phyloP scores from a whole-genome alignment of 129 eudicot genomes.

The Dittrichia graveolens region DNA sequence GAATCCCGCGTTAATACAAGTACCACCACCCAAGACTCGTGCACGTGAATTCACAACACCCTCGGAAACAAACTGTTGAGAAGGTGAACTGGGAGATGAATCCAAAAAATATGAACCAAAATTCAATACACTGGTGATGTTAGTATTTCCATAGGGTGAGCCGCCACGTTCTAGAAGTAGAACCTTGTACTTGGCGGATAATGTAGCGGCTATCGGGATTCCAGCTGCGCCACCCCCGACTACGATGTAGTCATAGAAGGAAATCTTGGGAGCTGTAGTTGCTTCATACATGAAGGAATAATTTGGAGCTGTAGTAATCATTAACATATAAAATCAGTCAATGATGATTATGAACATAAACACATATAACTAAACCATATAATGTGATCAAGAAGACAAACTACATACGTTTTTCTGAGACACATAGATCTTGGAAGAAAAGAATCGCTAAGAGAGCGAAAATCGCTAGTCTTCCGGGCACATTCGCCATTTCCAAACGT shows the following conservation, averaged over 20 bases:
- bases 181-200: conserved; percentile 6
- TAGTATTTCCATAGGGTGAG: conserved; percentile 24
- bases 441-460: too few species aligned
- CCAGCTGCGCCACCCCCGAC: conserved; percentile 8
- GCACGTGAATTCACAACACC: too few species aligned
- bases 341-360: not conserved
- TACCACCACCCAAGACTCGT: too few species aligned
- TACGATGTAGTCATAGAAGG: conserved; percentile 13
- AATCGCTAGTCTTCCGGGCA: too few species aligned
- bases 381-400: too few species aligned
- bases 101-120: not conserved
- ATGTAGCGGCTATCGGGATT: not conserved
- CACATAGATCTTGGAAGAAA: too few species aligned
- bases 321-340: too few species aligned
- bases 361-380: too few species aligned
- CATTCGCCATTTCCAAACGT: too few species aligned
- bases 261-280: not conserved
- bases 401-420: too few species aligned
- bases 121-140: not conserved
- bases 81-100: not conserved
- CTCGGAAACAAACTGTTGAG: not conserved
- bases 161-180: conserved; percentile 42
- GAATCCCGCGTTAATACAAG: too few species aligned
- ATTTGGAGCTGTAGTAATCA: not conserved
- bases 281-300: conserved; percentile 6